Percentiles rank a stretch among this genome's conserved stretches.
Evolutionary conservation across 2,329 filamentous ascomycete species (phyloP).

Genomic region (Aspergillus unguis): DNA sequence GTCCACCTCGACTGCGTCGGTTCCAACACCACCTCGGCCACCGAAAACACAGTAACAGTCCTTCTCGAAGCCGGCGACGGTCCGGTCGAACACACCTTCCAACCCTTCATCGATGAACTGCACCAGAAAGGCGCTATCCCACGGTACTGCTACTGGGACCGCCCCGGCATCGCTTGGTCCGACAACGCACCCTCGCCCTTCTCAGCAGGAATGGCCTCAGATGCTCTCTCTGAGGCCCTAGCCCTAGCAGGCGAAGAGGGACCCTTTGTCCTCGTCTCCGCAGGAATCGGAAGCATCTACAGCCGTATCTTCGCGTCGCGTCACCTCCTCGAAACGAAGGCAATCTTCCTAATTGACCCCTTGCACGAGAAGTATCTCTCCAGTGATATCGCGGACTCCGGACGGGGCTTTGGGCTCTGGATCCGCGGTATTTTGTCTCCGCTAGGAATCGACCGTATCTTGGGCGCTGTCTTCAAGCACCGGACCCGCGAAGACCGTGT

Average conservation of each 20-base stretch:
- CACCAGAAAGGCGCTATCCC: constrained; percentile 76
- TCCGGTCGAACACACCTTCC: constrained; percentile 74
- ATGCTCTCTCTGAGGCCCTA: constrained; percentile 82
- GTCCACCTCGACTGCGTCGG: constrained; percentile 84
- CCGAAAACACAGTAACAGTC: constrained; percentile 59
- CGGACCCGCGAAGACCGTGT: constrained; percentile 79
- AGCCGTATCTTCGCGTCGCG: constrained; percentile 86
- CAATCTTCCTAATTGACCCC: constrained; percentile 81
- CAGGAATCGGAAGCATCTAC: constrained; percentile 83
- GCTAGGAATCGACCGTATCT: constrained; percentile 75
- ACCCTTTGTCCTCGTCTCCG: constrained; percentile 83
- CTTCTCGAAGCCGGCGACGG: constrained; percentile 80
- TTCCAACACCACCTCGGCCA: constrained; percentile 54
- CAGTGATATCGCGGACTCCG: constrained; percentile 58
- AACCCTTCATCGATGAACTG: constrained; percentile 73
- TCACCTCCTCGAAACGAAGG: constrained; percentile 69
- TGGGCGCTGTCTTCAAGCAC: constrained; percentile 76
- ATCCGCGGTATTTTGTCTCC: constrained; percentile 80
- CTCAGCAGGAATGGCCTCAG: constrained; percentile 87
- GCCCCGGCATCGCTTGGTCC: constrained; percentile 81
- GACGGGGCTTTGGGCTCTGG: constrained; percentile 82
- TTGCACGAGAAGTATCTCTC: constrained; percentile 80
- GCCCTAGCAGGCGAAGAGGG: constrained; percentile 75
- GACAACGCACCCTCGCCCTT: constrained; percentile 93
- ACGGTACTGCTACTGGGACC: constrained; percentile 93